Percentiles rank a stretch among this genome's conserved stretches.
phyloP scores from a whole-genome alignment of 2,329 filamentous ascomycete genomes.

The Pezizomycotina sp. region DNA sequence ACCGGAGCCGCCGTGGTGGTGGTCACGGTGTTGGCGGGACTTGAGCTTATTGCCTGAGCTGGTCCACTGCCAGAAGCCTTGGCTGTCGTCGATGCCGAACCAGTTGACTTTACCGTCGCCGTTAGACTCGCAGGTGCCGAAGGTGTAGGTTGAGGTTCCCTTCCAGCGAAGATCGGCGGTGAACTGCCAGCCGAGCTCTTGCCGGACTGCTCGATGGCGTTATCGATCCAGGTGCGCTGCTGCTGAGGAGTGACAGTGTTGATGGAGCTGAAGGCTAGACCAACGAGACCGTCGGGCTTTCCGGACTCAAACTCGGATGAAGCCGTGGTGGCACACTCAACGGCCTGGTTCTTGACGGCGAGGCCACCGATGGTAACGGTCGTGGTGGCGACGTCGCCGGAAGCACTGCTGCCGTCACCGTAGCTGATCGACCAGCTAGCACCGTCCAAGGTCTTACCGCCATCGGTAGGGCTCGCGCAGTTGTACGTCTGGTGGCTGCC shows the following conservation, averaged over 20 bases:
- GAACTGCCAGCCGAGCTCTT: too few relatives aligned
- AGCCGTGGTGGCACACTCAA: constrained; percentile 47
- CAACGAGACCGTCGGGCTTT: constrained; percentile 46
- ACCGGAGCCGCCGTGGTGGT: too few relatives aligned
- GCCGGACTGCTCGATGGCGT: too few relatives aligned
- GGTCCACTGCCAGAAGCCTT: constrained; percentile 43
- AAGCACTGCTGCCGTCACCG: constrained; percentile 44
- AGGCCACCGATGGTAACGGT: constrained; percentile 45
- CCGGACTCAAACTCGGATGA: constrained; percentile 32
- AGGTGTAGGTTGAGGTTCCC: constrained; percentile 37
- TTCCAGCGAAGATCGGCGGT: constrained; percentile 38
- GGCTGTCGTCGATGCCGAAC: constrained; percentile 33
- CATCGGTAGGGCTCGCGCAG: too few relatives aligned
- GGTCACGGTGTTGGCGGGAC: constrained; percentile 35
- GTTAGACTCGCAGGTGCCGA: constrained; percentile 39
- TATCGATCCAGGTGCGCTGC: constrained; percentile 62
- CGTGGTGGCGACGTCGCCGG: constrained; percentile 49
- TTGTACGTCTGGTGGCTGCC: too few relatives aligned
- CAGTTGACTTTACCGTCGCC: constrained; percentile 41
- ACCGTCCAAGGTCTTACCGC: too few relatives aligned
- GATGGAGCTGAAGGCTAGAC: constrained; percentile 45
- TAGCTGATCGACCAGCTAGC: constrained; percentile 23
- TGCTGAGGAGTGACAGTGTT: constrained; percentile 47
- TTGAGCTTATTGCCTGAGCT: constrained; percentile 40
- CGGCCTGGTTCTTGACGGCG: constrained; percentile 43